These are phyloP conservation scores for Verticillium tricorpus DNA, from an alignment of 2,329 filamentous ascomycete species.

Conservation along the genomic window DNA sequence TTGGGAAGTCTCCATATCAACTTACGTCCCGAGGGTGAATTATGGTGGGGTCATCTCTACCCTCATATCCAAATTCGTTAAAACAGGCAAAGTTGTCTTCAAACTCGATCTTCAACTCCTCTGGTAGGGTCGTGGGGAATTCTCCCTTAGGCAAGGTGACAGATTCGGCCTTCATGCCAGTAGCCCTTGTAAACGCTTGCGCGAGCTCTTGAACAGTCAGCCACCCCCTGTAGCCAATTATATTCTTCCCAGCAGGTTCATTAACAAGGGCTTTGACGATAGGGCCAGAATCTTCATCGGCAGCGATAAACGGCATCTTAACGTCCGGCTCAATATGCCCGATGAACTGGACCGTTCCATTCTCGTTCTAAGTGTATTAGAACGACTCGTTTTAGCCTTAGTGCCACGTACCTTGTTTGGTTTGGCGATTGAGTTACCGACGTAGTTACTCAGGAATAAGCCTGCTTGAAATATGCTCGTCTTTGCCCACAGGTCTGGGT, in stretches of 20 bases:
- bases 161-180: slow-evolving; percentile 7
- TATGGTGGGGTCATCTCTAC: slow-evolving; percentile 9
- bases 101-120: neutral
- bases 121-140: neutral
- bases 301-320: slow-evolving; percentile 17
- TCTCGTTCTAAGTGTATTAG: slow-evolving; percentile 5
- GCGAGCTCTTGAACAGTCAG: slow-evolving; percentile 14
- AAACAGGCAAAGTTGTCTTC: neutral
- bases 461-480: slow-evolving; percentile 16
- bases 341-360: slow-evolving; percentile 16
- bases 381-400: neutral
- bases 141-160: neutral
- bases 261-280: slow-evolving; percentile 17
- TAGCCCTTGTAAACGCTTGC: slow-evolving; percentile 12
- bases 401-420: too few relatives aligned
- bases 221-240: slow-evolving; percentile 19
- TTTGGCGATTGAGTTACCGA: neutral
- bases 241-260: slow-evolving; percentile 13
- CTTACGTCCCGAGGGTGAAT: slow-evolving; percentile 12
- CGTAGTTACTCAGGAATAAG: slow-evolving; percentile 13
- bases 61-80: slow-evolving; percentile 14
- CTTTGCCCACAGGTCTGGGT: slow-evolving; percentile 16
- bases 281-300: slow-evolving; percentile 19
- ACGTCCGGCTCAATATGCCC: slow-evolving; percentile 7
- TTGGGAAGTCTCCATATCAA: neutral